A percentile compares a stretch with the other conserved stretches of the same genome.
phyloP scores from a whole-genome alignment of 257 asterid genomes.

The Rauvolfia tetraphylla region DNA sequence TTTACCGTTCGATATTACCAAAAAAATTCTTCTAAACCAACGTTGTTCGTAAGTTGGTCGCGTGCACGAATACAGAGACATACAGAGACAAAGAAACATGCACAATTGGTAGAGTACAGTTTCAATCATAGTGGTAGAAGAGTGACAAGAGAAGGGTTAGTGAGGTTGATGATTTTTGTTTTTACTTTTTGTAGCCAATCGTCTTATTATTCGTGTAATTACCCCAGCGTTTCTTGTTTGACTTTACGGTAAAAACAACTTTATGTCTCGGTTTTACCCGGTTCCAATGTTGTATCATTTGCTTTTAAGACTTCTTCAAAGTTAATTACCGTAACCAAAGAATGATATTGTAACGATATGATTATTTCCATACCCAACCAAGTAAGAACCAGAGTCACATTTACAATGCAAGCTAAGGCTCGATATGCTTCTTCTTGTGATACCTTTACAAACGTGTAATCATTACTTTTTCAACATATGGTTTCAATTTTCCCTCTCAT shows the following conservation, averaged over 20 bases:
- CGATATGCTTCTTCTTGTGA: not conserved
- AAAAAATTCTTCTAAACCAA: too few species aligned
- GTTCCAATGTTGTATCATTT: not conserved
- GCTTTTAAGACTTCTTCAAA: not conserved
- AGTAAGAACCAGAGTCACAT: too few species aligned
- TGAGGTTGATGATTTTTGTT: constrained; percentile 48
- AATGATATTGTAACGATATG: too few species aligned
- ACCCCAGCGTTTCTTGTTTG: not conserved
- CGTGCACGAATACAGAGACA: not conserved
- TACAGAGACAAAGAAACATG: constrained; percentile 22
- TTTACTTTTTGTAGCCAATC: constrained; percentile 42
- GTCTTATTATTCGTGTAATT: constrained; percentile 1
- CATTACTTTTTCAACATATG: constrained; percentile 27
- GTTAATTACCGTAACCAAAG: not conserved
- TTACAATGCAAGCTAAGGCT: not conserved
- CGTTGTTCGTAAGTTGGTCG: too few species aligned
- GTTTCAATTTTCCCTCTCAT: too few species aligned
- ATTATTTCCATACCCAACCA: not conserved
- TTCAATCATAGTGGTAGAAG: constrained; percentile 42
- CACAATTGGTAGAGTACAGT: constrained; percentile 15
- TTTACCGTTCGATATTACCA: not conserved
- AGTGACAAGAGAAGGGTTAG: constrained; percentile 23
- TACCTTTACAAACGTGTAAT: not conserved
- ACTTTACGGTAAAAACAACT: not conserved
- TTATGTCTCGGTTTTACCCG: not conserved